Conservation (phyloP, 768 basidiomycete genomes). For the Mycena alexandri region DNA sequence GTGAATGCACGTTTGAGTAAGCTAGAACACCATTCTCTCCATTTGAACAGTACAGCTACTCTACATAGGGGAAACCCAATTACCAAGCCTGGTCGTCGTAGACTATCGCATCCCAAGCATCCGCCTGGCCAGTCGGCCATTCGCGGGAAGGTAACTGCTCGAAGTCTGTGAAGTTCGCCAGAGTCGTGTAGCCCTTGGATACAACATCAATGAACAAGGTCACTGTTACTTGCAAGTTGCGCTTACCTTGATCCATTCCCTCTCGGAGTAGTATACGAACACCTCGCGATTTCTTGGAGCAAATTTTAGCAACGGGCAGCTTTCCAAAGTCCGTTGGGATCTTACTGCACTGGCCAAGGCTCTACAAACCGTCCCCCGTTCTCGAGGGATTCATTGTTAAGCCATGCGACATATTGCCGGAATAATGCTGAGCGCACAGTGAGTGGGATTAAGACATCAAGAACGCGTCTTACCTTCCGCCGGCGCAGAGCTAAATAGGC, state of each 20-base stretch:
- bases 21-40: no score
- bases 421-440: conserved; percentile 31
- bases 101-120: conserved; percentile 39
- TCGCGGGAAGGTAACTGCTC: conserved; percentile 37
- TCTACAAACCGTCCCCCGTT: conserved; percentile 45
- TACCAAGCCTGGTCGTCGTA: conserved; percentile 38
- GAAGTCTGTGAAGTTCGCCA: conserved; percentile 39
- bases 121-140: conserved; percentile 28
- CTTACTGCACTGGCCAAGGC: conserved; percentile 42
- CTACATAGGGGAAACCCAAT: no score
- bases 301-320: background rate
- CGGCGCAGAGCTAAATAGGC: conserved; percentile 36
- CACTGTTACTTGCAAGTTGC: no score
- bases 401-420: conserved; percentile 44
- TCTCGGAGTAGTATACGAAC: conserved; percentile 39
- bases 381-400: conserved; percentile 43
- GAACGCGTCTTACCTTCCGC: conserved; percentile 36
- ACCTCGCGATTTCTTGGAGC: conserved; percentile 38
- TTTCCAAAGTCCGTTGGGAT: background rate
- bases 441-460: background rate
- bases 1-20: no score
- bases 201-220: background rate
- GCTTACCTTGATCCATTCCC: conserved; percentile 36
- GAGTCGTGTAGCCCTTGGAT: conserved; percentile 26
- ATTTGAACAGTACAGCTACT: no score